Evolutionary conservation across 495 filamentous ascomycete species (phyloP), one percentile per base, ranked within the genome.

Genomic region (Lasiosphaeria miniovina): DNA sequence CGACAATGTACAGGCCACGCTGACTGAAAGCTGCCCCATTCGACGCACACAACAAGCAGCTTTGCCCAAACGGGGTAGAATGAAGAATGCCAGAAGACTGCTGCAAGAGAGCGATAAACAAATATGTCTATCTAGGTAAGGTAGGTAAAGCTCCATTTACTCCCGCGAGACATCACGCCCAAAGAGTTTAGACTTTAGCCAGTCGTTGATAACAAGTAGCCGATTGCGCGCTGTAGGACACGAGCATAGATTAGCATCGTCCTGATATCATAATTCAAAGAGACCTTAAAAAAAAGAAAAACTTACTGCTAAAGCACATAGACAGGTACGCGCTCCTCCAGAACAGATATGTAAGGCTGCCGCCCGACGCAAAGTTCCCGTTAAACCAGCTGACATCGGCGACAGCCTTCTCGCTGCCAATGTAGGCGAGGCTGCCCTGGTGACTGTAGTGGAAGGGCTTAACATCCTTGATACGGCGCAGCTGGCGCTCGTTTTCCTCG

Each of bases 271-370:
- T 24, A 24, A 24, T 2, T 24, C 24, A 52, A 36, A 52, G 9
- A 52, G n/a, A 38, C 34, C 6, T 4, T 0, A 38, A n/a, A 14
- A 4, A 36, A 15, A 31, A 33, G 35, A 11, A 53, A 61, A 67
- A 87, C 89, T 82, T 83, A 91, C 90, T 90, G 84, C 92, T 96
- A 74, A 98, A 99, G 84, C 93, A 97, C 94, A 99, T 99, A 84
- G 88, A 95, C 75, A 99, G 79, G 75, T 99, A 99, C 54, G 94
- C 95, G 71, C 88, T 91, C 74, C 90, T 83, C 94, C 94, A 98
- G 85, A 98, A 98, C 65, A 97, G 84, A 70, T 86, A 91, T 53
- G 88, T 92, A 71, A 91, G 77, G 66, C 84, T 88, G 69, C 90
- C 90, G 68, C 90, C 90, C 54, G 85, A 87, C 45, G 91, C 90